phyloP scores from a whole-genome alignment of 352 stramenopile species.

The Elongisporangium undulatum region DNA sequence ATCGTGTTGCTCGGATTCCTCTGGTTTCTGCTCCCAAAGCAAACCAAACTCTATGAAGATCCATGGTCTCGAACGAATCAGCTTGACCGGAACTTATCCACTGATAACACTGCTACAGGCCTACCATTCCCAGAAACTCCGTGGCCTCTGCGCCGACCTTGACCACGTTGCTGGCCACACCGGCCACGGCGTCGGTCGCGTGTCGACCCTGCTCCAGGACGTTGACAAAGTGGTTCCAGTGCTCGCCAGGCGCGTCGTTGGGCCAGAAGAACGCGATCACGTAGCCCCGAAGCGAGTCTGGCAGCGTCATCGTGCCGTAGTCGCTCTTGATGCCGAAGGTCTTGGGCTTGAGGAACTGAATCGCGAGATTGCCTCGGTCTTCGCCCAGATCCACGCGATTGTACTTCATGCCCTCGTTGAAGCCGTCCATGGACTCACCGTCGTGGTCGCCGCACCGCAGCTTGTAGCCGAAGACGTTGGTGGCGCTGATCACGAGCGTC shows the following conservation, averaged over 20 bases:
- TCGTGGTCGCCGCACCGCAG: slow-evolving; percentile 10
- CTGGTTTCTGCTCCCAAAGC: too few species aligned
- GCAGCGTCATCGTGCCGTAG: slow-evolving; percentile 10
- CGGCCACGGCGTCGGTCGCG: slow-evolving; percentile 5
- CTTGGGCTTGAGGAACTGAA: slow-evolving; percentile 13
- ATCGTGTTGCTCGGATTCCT: too few species aligned
- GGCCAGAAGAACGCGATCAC: slow-evolving; percentile 12
- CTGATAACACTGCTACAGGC: background rate
- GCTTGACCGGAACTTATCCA: too few species aligned
- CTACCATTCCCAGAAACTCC: slow-evolving; percentile 8
- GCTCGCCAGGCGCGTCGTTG: slow-evolving; percentile 8
- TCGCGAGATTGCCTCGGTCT: slow-evolving; percentile 7
- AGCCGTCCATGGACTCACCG: slow-evolving; percentile 7
- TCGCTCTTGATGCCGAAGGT: slow-evolving; percentile 10
- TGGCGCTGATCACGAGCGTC: slow-evolving; percentile 4
- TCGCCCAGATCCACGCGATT: slow-evolving; percentile 12
- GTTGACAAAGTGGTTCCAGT: slow-evolving; percentile 13
- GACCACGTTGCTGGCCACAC: slow-evolving; percentile 7
- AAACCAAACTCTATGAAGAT: too few species aligned
- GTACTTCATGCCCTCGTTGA: slow-evolving; percentile 11
- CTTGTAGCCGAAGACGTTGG: slow-evolving; percentile 12
- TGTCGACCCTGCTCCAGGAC: slow-evolving; percentile 7
- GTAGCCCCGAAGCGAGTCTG: slow-evolving; percentile 9
- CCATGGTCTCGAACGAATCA: too few species aligned
- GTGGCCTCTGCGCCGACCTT: slow-evolving; percentile 6